A percentile compares a stretch with the other conserved stretches of the same genome.
These are phyloP conservation scores for Coniella vitis DNA, from an alignment of 2,329 filamentous ascomycete species.

Conservation along the genomic window DNA sequence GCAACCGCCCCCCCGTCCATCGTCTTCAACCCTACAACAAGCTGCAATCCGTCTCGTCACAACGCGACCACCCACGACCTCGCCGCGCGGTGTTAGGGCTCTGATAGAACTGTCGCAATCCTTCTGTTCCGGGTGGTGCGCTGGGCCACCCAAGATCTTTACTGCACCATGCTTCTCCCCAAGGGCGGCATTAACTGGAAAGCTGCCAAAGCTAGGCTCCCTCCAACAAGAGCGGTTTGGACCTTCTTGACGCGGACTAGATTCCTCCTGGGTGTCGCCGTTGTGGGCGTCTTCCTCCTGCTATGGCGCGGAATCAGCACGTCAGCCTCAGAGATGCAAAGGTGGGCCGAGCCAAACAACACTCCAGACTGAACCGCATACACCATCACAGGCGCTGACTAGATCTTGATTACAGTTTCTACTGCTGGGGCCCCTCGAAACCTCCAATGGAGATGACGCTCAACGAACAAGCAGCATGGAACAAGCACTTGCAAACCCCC, in stretches of 20 bases:
- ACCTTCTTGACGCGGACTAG: conserved; percentile 68
- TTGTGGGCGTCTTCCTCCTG: conserved; percentile 66
- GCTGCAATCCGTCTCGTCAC: background rate
- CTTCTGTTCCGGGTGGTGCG: conserved; percentile 30
- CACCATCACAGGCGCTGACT: background rate
- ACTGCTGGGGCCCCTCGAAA: conserved; percentile 93
- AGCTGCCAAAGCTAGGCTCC: conserved; percentile 71
- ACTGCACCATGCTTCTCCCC: conserved; percentile 70
- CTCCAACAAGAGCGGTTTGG: conserved; percentile 66
- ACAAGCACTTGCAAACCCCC: conserved; percentile 79
- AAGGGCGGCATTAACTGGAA: conserved; percentile 93
- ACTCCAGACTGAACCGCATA: background rate
- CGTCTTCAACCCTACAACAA: background rate
- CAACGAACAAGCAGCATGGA: conserved; percentile 89
- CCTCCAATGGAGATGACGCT: conserved; percentile 92
- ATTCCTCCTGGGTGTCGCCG: conserved; percentile 65
- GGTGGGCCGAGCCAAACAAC: conserved; percentile 45
- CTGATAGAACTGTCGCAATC: conserved; percentile 9
- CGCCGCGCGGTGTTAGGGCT: conserved; percentile 10
- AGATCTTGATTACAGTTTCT: conserved; percentile 58
- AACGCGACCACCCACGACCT: conserved; percentile 3
- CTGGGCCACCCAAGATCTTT: conserved; percentile 31
- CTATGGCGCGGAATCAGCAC: conserved; percentile 82
- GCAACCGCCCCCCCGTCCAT: background rate
- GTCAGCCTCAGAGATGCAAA: conserved; percentile 83